A percentile compares a stretch with the other conserved stretches of the same genome.
These are phyloP conservation scores for Lactarius evosmus DNA, from an alignment of 768 basidiomycete genomes.

Conservation along the genomic window DNA sequence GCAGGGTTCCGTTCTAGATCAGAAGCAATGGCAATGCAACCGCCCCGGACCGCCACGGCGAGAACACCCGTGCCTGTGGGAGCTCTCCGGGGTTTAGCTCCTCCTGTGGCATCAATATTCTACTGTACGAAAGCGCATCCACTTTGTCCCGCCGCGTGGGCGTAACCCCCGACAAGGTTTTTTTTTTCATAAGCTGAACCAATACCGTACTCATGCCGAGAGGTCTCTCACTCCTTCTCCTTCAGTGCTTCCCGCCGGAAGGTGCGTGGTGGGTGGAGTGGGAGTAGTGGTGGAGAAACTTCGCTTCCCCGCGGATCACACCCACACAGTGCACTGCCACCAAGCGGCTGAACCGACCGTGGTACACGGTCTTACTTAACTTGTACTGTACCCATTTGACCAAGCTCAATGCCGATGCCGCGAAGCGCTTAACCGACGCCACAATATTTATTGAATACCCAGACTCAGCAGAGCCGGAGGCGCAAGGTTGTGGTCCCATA, in stretches of 20 bases:
- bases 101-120: not conserved
- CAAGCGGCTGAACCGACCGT: not conserved
- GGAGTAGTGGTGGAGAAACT: too few species aligned
- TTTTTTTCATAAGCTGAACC: not conserved
- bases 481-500: not conserved
- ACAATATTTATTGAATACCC: not conserved
- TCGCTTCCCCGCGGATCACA: not conserved
- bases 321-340: not conserved
- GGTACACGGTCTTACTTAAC: not conserved
- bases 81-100: not conserved
- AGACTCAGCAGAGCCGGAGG: not conserved
- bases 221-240: too few species aligned
- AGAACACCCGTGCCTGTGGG: not conserved
- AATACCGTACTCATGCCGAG: too few species aligned
- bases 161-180: not conserved
- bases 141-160: not conserved
- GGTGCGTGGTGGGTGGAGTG: not conserved
- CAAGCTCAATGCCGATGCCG: not conserved
- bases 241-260: not conserved
- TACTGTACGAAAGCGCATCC: too few species aligned
- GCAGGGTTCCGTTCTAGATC: not conserved
- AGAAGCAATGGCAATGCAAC: not conserved
- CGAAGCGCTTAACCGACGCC: conserved; percentile 1
- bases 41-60: not conserved
- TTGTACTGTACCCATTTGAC: conserved; percentile 1